These are phyloP conservation scores for Beta macrorhiza DNA, from an alignment of 179 eudicot species.

Conservation along the genomic window DNA sequence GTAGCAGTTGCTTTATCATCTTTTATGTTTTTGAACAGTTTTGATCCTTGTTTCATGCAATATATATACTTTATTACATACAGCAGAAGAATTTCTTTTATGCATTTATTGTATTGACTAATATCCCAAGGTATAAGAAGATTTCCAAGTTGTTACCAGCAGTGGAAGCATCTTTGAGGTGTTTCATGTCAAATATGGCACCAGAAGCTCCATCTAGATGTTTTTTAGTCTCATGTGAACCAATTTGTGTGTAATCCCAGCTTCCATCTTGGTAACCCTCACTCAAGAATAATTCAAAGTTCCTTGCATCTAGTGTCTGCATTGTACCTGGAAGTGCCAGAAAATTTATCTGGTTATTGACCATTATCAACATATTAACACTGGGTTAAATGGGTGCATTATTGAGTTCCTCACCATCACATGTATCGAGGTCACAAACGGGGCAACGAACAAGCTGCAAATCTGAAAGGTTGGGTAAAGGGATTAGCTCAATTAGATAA, in stretches of 20 bases:
- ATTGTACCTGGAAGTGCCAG: conserved; percentile 60
- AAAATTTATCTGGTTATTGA: neutral
- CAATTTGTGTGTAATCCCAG: conserved; percentile 69
- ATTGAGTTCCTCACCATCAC: conserved; percentile 65
- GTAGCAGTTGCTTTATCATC: neutral
- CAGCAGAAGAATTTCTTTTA: neutral
- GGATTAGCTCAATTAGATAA: neutral
- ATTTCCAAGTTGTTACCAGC: conserved; percentile 41
- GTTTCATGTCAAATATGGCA: conserved; percentile 65
- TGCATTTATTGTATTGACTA: neutral
- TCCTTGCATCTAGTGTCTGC: conserved; percentile 93
- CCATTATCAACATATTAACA: neutral
- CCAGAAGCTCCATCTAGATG: conserved; percentile 66
- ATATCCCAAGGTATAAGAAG: neutral
- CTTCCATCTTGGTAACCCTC: conserved; percentile 63
- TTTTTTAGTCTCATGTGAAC: conserved; percentile 59
- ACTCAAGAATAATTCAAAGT: conserved; percentile 73
- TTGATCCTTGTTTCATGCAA: neutral
- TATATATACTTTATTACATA: neutral
- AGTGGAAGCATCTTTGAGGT: conserved; percentile 60
- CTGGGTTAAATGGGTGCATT: neutral
- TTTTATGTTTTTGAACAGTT: neutral
- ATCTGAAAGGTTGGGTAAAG: conserved; percentile 45
- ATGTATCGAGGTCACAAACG: conserved; percentile 82
- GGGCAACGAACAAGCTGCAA: conserved; percentile 95